Percentiles rank a stretch among this genome's conserved stretches.
phyloP scores from a whole-genome alignment of 2,329 filamentous ascomycete genomes.

The Alternaria arbusti region DNA sequence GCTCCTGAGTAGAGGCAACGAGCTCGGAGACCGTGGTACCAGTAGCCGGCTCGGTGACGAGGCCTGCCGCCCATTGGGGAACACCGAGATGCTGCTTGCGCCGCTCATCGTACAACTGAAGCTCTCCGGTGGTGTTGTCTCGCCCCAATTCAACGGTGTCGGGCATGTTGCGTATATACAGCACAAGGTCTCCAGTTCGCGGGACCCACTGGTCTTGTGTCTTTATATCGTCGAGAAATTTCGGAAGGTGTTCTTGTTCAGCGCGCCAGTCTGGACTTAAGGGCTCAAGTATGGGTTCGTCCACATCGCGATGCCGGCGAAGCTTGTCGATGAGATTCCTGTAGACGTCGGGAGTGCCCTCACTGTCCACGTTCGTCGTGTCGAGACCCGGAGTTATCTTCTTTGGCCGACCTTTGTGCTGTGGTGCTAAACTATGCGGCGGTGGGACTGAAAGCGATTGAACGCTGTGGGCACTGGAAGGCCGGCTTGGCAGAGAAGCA shows the following conservation, averaged over 20 bases:
- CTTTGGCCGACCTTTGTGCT: constrained; percentile 29
- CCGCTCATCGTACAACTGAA: constrained; percentile 28
- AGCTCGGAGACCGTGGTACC: constrained; percentile 56
- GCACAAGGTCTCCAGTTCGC: constrained; percentile 62
- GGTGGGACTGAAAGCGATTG: no score
- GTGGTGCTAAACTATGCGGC: neutral
- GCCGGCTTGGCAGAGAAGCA: neutral
- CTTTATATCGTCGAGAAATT: constrained; percentile 51
- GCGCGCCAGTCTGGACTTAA: constrained; percentile 64
- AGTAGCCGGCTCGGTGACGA: constrained; percentile 60
- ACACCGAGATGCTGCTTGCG: constrained; percentile 40
- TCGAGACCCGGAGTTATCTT: constrained; percentile 26
- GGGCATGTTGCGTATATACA: constrained; percentile 54
- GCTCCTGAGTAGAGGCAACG: constrained; percentile 47
- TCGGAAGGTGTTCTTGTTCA: constrained; percentile 53
- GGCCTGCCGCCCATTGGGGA: constrained; percentile 63
- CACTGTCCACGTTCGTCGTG: constrained; percentile 51
- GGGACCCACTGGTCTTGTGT: constrained; percentile 60
- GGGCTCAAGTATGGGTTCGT: constrained; percentile 56
- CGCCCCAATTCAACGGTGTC: constrained; percentile 37
- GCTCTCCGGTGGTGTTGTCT: constrained; percentile 29
- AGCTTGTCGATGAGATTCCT: constrained; percentile 58
- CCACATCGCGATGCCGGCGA: constrained; percentile 48
- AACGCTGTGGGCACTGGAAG: neutral
- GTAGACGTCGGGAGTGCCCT: constrained; percentile 62